Conservation (phyloP, 108 stramenopile genomes). For the Discostella stelligeroides region DNA sequence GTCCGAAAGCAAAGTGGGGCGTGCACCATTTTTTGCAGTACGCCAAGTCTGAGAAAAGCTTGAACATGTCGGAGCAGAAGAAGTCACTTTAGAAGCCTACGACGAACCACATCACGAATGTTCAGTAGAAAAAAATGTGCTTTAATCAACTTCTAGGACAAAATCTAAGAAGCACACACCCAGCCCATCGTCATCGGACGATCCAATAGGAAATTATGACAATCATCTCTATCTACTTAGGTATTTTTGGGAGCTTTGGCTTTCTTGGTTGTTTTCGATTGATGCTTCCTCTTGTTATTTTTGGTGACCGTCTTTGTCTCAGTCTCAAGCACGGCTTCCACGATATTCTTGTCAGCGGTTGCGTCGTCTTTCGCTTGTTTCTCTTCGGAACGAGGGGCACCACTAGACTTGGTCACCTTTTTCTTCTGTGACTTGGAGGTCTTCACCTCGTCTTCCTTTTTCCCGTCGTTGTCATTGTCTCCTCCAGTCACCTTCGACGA, state of each 20-base stretch:
- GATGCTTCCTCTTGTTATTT: slow-evolving; percentile 11
- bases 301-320: background rate
- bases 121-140: background rate
- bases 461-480: background rate
- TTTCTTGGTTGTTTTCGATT: slow-evolving; percentile 4
- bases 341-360: background rate
- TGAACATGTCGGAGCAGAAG: slow-evolving; percentile 12
- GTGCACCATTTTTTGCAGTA: slow-evolving; percentile 42
- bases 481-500: slow-evolving; percentile 1
- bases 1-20: slow-evolving; percentile 40
- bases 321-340: background rate
- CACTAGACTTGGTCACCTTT: slow-evolving; percentile 16
- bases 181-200: too few relatives aligned
- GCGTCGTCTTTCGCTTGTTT: background rate
- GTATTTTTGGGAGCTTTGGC: slow-evolving; percentile 11
- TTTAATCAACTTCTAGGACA: too few relatives aligned
- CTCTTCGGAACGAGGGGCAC: background rate
- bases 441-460: background rate
- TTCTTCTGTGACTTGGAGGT: slow-evolving; percentile 19
- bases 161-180: background rate
- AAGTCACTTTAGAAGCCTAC: slow-evolving; percentile 14
- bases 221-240: background rate
- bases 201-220: too few relatives aligned
- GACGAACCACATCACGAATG: background rate
- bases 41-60: slow-evolving; percentile 32